A percentile compares a stretch with the other conserved stretches of the same genome.
Evolutionary conservation across 495 filamentous ascomycete genomes (phyloP).

Genomic region (Podospora didyma): DNA sequence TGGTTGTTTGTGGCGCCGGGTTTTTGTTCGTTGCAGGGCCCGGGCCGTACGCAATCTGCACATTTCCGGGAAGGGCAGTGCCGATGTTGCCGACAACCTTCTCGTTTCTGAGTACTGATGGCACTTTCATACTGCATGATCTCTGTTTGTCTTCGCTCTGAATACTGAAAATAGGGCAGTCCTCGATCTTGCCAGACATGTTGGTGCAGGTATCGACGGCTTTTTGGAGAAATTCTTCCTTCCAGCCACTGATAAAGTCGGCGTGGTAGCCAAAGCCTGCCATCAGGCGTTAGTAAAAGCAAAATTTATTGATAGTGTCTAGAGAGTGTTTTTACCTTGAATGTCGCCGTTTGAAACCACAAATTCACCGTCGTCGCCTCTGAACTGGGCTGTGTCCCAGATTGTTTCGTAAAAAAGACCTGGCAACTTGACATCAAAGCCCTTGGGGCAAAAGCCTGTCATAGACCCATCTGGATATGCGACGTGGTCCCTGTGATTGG

Average conservation of each 20-base stretch:
- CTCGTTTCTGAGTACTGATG: slow-evolving; percentile 28
- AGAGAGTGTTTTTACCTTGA: slow-evolving; percentile 44
- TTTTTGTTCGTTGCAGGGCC: slow-evolving; percentile 26
- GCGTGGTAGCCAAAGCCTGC: slow-evolving; percentile 76
- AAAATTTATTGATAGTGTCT: not conserved
- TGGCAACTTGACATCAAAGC: slow-evolving; percentile 64
- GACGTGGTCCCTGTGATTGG: slow-evolving; percentile 67
- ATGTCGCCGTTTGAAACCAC: slow-evolving; percentile 81
- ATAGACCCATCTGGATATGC: slow-evolving; percentile 73
- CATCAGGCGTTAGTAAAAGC: slow-evolving; percentile 5
- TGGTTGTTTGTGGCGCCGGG: slow-evolving; percentile 9
- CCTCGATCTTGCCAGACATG: slow-evolving; percentile 42
- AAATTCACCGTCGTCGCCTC: slow-evolving; percentile 64
- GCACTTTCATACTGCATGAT: slow-evolving; percentile 33
- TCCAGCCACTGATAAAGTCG: slow-evolving; percentile 84
- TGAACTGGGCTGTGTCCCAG: slow-evolving; percentile 71
- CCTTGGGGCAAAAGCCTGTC: slow-evolving; percentile 70
- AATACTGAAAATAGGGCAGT: slow-evolving; percentile 55
- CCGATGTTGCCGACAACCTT: slow-evolving; percentile 27
- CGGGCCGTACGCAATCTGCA: slow-evolving; percentile 33
- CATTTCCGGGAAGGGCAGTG: slow-evolving; percentile 34
- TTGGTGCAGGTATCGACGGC: slow-evolving; percentile 58
- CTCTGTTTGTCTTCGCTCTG: slow-evolving; percentile 31
- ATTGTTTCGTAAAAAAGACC: slow-evolving; percentile 86
- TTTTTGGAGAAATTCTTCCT: slow-evolving; percentile 52